Conservation (phyloP, 805 yeast species). For the Monosporozyma aquatica region DNA sequence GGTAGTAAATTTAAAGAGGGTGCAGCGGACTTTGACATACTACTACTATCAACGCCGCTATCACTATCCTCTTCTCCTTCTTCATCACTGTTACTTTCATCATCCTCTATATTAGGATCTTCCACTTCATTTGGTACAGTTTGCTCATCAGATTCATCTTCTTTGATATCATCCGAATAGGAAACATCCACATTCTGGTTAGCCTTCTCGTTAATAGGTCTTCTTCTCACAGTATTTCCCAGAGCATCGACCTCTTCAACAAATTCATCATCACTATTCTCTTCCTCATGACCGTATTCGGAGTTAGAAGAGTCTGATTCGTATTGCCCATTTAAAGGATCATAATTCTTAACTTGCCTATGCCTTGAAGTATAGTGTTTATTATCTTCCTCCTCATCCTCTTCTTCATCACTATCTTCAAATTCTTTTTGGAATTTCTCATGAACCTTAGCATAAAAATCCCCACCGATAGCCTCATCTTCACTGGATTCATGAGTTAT, state of each 20-base stretch:
- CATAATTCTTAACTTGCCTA: slow-evolving; percentile 21
- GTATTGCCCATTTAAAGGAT: slow-evolving; percentile 22
- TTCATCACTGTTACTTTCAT: slow-evolving; percentile 12
- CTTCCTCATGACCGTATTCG: slow-evolving; percentile 10
- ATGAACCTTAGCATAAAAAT: slow-evolving; percentile 26
- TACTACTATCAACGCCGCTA: not conserved
- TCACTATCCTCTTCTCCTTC: slow-evolving; percentile 10
- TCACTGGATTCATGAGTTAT: slow-evolving; percentile 21
- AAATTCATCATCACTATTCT: slow-evolving; percentile 14
- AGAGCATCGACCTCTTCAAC: slow-evolving; percentile 26
- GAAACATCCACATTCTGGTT: slow-evolving; percentile 6
- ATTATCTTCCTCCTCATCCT: slow-evolving; percentile 9
- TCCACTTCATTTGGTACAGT: no score
- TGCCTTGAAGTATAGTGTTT: slow-evolving; percentile 7
- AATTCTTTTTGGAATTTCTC: slow-evolving; percentile 27
- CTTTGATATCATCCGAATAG: slow-evolving; percentile 5
- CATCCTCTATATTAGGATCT: slow-evolving; percentile 7
- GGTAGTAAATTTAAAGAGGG: slow-evolving; percentile 6
- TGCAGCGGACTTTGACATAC: no score
- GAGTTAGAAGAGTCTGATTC: slow-evolving; percentile 11
- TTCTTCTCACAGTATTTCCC: slow-evolving; percentile 25
- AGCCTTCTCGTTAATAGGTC: slow-evolving; percentile 11
- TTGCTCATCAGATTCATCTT: slow-evolving; percentile 6
- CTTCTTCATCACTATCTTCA: slow-evolving; percentile 28
- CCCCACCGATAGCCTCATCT: slow-evolving; percentile 26